phyloP scores from a whole-genome alignment of 805 yeast genomes.

The Brettanomyces sp. region DNA sequence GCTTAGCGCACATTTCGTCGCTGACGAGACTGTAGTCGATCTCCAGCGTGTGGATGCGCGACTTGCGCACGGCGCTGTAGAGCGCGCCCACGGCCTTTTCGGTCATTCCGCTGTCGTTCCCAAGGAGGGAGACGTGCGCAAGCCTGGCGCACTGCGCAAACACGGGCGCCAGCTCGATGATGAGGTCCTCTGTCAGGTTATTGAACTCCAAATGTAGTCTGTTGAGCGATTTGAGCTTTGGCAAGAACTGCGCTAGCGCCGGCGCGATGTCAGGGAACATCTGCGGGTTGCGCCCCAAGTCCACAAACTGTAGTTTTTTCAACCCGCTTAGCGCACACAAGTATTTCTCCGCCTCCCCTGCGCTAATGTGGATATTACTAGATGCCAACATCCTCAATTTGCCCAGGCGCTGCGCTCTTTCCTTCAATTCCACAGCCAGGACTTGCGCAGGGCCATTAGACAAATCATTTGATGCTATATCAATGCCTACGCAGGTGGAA shows the following conservation, averaged over 20 bases:
- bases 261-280: slow-evolving; percentile 44
- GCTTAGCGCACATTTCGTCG: slow-evolving; percentile 30
- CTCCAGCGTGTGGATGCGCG: slow-evolving; percentile 43
- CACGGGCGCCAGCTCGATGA: slow-evolving; percentile 39
- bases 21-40: slow-evolving; percentile 40
- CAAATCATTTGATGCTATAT: slow-evolving; percentile 42
- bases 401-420: too few species aligned
- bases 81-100: slow-evolving; percentile 36
- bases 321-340: slow-evolving; percentile 30
- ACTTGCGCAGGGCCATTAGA: too few species aligned
- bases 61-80: slow-evolving; percentile 40
- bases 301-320: slow-evolving; percentile 37
- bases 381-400: too few species aligned
- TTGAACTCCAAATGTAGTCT: slow-evolving; percentile 48
- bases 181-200: slow-evolving; percentile 36
- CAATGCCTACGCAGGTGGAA: slow-evolving; percentile 45
- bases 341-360: slow-evolving; percentile 29
- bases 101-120: slow-evolving; percentile 34
- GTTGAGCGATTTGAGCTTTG: slow-evolving; percentile 34
- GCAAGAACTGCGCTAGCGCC: slow-evolving; percentile 33
- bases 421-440: too few species aligned
- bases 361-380: neutral
- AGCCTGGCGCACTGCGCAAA: slow-evolving; percentile 38
- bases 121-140: slow-evolving; percentile 45
- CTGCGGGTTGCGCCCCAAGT: slow-evolving; percentile 43